Evolutionary conservation across 1,284 basidiomycete species (phyloP).

Genomic region (Schizophyllum amplum): DNA sequence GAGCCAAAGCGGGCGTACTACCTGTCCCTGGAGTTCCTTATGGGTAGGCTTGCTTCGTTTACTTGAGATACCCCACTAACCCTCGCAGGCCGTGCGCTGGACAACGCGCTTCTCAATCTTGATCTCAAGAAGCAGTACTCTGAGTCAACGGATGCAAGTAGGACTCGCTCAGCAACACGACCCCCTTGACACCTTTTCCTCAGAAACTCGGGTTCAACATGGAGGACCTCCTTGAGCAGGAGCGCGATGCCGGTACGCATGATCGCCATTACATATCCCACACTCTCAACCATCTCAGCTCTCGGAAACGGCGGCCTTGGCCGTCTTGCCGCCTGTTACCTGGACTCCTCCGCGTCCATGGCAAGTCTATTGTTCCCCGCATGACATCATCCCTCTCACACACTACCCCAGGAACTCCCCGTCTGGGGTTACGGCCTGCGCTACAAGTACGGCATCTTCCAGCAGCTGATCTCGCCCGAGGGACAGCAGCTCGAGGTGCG

Average conservation of each 20-base stretch:
- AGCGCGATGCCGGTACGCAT: conserved; percentile 70
- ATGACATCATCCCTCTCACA: conserved; percentile 1
- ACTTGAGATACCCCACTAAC: no score
- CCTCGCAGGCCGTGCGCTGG: conserved; percentile 77
- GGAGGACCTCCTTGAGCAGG: conserved; percentile 79
- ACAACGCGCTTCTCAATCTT: conserved; percentile 86
- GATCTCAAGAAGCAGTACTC: conserved; percentile 71
- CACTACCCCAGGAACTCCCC: conserved; percentile 30
- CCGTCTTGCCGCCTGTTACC: conserved; percentile 88
- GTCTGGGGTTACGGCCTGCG: conserved; percentile 88
- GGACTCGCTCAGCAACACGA: no score
- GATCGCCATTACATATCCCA: not conserved
- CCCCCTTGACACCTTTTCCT: no score
- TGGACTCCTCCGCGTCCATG: conserved; percentile 78
- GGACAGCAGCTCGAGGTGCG: conserved; percentile 77
- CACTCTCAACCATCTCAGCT: not conserved
- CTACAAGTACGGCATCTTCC: conserved; percentile 92
- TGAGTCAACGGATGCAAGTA: conserved; percentile 37
- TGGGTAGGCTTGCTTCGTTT: no score
- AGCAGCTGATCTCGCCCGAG: conserved; percentile 81
- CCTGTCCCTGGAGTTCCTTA: conserved; percentile 82
- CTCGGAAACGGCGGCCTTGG: conserved; percentile 88
- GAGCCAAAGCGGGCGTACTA: conserved; percentile 85
- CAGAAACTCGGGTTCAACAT: conserved; percentile 70
- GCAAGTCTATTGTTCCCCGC: conserved; percentile 27